Conservation (phyloP, 306 rosid species). For the Lupinus albus region DNA sequence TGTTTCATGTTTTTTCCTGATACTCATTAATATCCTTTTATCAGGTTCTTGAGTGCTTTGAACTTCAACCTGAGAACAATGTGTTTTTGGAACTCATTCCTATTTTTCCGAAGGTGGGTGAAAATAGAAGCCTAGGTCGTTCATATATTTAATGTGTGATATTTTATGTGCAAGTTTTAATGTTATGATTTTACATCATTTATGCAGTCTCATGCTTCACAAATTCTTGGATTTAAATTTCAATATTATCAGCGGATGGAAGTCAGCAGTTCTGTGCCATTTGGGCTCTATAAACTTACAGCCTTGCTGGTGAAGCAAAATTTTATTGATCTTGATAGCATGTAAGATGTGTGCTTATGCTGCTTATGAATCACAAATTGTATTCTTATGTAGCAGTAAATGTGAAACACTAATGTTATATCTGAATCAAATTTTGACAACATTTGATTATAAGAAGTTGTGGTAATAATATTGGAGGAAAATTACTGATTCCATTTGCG, state of each 20-base stretch:
- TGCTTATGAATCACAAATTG: slow-evolving; percentile 24
- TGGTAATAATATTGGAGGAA: slow-evolving; percentile 1
- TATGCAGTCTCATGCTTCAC: slow-evolving; percentile 98
- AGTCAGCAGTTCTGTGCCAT: slow-evolving; percentile 76
- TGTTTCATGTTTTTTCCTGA: slow-evolving; percentile 31
- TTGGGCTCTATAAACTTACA: slow-evolving; percentile 87
- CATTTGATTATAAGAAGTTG: slow-evolving; percentile 8
- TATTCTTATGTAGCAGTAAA: too few relatives aligned
- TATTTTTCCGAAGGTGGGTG: slow-evolving; percentile 84
- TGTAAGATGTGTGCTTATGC: slow-evolving; percentile 56
- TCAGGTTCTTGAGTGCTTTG: slow-evolving; percentile 93
- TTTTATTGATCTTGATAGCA: slow-evolving; percentile 91
- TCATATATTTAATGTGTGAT: slow-evolving; percentile 8
- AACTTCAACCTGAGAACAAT: slow-evolving; percentile 82
- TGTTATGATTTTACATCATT: slow-evolving; percentile 28
- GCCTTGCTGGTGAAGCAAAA: slow-evolving; percentile 92
- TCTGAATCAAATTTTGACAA: slow-evolving; percentile 1
- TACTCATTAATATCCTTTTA: slow-evolving; percentile 32
- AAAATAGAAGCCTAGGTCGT: slow-evolving; percentile 11
- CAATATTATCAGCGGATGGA: slow-evolving; percentile 97
- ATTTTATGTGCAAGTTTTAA: slow-evolving; percentile 14
- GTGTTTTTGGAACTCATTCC: slow-evolving; percentile 91
- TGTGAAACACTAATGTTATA: too few relatives aligned
- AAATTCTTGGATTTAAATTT: slow-evolving; percentile 94
- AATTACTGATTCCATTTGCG: neutral